phyloP scores from a whole-genome alignment of 164 flowering plant genomes.

The Magnolia kwangsiensis region DNA sequence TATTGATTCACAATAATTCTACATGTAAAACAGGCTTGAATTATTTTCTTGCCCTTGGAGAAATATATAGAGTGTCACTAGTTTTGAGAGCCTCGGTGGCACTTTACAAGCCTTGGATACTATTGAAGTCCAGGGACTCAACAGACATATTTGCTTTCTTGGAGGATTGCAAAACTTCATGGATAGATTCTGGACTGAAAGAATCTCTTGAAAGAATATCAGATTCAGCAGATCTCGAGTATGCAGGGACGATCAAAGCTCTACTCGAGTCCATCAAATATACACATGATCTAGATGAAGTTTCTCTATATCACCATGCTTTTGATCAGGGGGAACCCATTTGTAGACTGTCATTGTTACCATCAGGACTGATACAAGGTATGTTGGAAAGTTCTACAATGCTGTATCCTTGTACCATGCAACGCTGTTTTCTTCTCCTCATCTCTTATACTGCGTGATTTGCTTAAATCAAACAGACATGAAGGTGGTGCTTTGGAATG shows the following conservation, averaged over 20 bases:
- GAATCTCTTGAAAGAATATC: slow-evolving; percentile 51
- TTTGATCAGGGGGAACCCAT: slow-evolving; percentile 27
- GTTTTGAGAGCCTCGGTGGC: slow-evolving; percentile 51
- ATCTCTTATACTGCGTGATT: not conserved
- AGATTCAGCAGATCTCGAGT: slow-evolving; percentile 20
- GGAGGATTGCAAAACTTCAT: slow-evolving; percentile 52
- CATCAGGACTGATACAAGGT: slow-evolving; percentile 56
- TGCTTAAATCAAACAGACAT: slow-evolving; percentile 41
- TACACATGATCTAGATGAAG: slow-evolving; percentile 43
- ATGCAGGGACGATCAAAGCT: slow-evolving; percentile 22
- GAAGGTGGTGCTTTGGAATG: slow-evolving; percentile 64
- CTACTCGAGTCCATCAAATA: slow-evolving; percentile 51
- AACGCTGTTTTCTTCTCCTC: slow-evolving; percentile 2
- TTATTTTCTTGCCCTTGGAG: slow-evolving; percentile 67
- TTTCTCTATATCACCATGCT: slow-evolving; percentile 32
- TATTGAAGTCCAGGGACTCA: slow-evolving; percentile 28
- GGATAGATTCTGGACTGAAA: slow-evolving; percentile 71
- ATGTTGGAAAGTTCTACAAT: slow-evolving; percentile 5
- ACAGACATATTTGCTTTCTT: slow-evolving; percentile 29
- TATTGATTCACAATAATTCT: not conserved
- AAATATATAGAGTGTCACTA: slow-evolving; percentile 63
- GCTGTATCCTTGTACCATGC: not conserved
- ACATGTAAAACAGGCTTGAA: slow-evolving; percentile 44
- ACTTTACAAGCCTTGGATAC: slow-evolving; percentile 76
- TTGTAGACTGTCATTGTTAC: slow-evolving; percentile 55